A percentile compares a stretch with the other conserved stretches of the same genome.
Evolutionary conservation across 129 eudicot genomes (phyloP).

Genomic region (Saussurea involucrata): DNA sequence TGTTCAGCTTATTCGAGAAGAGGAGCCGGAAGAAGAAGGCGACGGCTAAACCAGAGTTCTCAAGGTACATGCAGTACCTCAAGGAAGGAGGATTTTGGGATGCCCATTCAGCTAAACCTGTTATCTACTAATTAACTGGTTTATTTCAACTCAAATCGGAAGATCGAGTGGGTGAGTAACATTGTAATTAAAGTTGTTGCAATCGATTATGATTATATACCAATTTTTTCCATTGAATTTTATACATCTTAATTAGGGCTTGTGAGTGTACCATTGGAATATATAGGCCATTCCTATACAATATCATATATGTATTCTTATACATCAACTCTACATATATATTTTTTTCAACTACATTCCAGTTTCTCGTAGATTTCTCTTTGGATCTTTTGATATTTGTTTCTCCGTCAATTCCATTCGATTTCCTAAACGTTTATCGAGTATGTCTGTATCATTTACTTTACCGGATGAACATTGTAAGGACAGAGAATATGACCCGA

Average conservation of each 20-base stretch:
- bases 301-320: background rate
- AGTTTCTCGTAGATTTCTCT: no score
- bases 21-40: slow-evolving; percentile 49
- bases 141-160: background rate
- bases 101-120: slow-evolving; percentile 33
- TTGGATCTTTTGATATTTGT: no score
- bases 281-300: background rate
- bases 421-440: no score
- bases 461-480: no score
- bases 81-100: slow-evolving; percentile 74
- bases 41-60: slow-evolving; percentile 71
- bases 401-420: no score
- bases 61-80: slow-evolving; percentile 61
- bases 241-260: background rate
- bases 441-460: no score
- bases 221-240: background rate
- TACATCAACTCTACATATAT: background rate
- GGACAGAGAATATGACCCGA: no score
- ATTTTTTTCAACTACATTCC: no score
- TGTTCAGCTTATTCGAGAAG: slow-evolving; percentile 46
- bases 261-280: background rate
- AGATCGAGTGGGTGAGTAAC: background rate
- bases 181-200: background rate
- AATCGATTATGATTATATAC: background rate
- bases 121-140: slow-evolving; percentile 26